These are phyloP conservation scores for Cystobasidium pallidum DNA, from an alignment of 1,284 basidiomycete genomes.

Conservation along the genomic window DNA sequence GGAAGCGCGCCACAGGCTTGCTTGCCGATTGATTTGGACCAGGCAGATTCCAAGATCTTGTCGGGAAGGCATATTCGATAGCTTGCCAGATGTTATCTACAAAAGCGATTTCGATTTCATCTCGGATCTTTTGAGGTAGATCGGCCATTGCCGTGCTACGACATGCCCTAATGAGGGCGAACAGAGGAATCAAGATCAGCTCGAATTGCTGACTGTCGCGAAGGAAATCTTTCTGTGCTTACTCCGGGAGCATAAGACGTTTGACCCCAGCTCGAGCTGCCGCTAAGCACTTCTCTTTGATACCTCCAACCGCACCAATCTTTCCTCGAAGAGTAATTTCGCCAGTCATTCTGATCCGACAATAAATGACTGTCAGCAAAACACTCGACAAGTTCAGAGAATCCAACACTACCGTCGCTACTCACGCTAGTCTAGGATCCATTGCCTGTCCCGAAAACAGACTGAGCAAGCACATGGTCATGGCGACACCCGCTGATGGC, in stretches of 20 bases:
- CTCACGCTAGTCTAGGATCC: constrained; percentile 16
- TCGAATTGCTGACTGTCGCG: too few species aligned
- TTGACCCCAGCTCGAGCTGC: constrained; percentile 79
- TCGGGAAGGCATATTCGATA: constrained; percentile 71
- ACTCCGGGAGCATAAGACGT: constrained; percentile 64
- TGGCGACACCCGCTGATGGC: constrained; percentile 85
- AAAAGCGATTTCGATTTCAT: constrained; percentile 76
- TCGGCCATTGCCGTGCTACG: constrained; percentile 83
- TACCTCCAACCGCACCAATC: constrained; percentile 78
- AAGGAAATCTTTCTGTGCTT: not conserved
- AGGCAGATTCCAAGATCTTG: constrained; percentile 18
- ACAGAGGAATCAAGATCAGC: too few species aligned
- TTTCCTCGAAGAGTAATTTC: constrained; percentile 68
- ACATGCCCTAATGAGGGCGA: constrained; percentile 27
- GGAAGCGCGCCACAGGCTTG: constrained; percentile 20
- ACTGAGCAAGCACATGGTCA: constrained; percentile 75
- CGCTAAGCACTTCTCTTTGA: constrained; percentile 79
- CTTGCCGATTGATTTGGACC: not conserved
- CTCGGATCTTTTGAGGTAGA: constrained; percentile 70
- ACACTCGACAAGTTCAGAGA: too few species aligned
- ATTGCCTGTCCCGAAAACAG: constrained; percentile 12
- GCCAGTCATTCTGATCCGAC: constrained; percentile 67
- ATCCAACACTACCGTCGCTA: not conserved
- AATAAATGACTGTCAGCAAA: too few species aligned
- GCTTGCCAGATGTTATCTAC: constrained; percentile 77